These are phyloP conservation scores for Exobasidium cylindrosporum DNA, from an alignment of 1,284 basidiomycete genomes.

Conservation along the genomic window DNA sequence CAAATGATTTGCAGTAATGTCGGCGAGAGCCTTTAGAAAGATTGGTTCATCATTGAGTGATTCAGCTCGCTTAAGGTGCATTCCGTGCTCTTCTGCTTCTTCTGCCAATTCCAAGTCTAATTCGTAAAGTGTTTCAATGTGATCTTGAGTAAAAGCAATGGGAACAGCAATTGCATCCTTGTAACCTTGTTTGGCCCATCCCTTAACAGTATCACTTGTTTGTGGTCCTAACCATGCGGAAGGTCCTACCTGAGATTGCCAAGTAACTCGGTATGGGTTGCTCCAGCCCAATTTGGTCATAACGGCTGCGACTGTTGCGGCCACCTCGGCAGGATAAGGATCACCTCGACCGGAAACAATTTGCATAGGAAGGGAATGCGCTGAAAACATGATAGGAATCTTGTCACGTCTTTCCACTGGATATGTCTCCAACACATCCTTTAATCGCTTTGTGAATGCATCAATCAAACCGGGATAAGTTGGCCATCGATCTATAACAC, in stretches of 20 bases:
- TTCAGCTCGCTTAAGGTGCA: conserved; percentile 84
- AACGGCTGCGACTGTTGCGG: conserved; percentile 67
- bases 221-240: conserved; percentile 98
- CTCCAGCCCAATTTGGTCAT: conserved; percentile 51
- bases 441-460: conserved; percentile 87
- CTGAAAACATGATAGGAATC: conserved; percentile 88
- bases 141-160: conserved; percentile 97
- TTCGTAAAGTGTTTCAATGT: conserved; percentile 98
- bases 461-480: conserved; percentile 89
- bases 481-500: conserved; percentile 96
- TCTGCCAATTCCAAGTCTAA: conserved; percentile 89
- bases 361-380: conserved; percentile 87
- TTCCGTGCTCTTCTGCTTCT: conserved; percentile 87
- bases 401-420: conserved; percentile 66
- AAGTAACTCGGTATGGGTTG: conserved; percentile 76
- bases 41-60: conserved; percentile 98
- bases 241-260: conserved; percentile 98
- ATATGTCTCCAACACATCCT: conserved; percentile 77
- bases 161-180: conserved; percentile 88
- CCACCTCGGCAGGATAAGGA: conserved; percentile 93
- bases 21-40: conserved; percentile 92
- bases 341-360: conserved; percentile 70
- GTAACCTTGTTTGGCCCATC: conserved; percentile 79
- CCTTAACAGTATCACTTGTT: conserved; percentile 86
- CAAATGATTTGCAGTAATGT: conserved; percentile 82